Conservation (phyloP, 176 grass and related monocot genomes). For the Aegilops sharonensis region DNA sequence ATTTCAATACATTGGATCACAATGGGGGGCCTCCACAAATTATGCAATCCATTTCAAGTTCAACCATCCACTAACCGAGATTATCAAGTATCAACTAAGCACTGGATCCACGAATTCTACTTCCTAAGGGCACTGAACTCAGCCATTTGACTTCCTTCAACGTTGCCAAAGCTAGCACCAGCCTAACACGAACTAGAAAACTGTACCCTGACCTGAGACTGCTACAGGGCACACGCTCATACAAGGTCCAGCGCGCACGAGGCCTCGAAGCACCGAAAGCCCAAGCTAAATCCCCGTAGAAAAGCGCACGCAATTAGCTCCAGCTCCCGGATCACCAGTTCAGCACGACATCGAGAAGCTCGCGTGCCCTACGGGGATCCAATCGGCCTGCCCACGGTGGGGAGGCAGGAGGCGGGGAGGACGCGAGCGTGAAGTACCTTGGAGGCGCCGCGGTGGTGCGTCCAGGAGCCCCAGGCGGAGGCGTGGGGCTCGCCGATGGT, state of each 20-base stretch:
- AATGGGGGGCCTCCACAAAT: neutral
- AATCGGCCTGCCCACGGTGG: neutral
- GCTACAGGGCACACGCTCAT: neutral
- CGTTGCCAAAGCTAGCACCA: neutral
- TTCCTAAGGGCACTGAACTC: neutral
- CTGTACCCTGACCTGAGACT: neutral
- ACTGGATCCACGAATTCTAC: conserved; percentile 18
- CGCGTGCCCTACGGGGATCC: neutral
- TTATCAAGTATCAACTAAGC: conserved; percentile 17
- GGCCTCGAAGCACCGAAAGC: neutral
- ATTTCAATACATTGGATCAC: neutral
- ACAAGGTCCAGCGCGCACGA: neutral
- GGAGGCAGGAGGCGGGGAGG: neutral
- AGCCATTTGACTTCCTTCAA: neutral
- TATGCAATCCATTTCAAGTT: neutral
- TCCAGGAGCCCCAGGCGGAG: conserved; percentile 91
- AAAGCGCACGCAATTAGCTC: neutral
- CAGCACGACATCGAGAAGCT: neutral
- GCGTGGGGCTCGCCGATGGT: conserved; percentile 85
- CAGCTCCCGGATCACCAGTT: neutral
- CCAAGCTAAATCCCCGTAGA: neutral
- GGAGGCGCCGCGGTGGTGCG: conserved; percentile 79
- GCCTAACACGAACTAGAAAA: neutral
- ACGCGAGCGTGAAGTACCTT: conserved; percentile 45
- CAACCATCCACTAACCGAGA: neutral